Conservation (phyloP, 2,329 filamentous ascomycete species). For the Tolypocladium cylindrosporum region DNA sequence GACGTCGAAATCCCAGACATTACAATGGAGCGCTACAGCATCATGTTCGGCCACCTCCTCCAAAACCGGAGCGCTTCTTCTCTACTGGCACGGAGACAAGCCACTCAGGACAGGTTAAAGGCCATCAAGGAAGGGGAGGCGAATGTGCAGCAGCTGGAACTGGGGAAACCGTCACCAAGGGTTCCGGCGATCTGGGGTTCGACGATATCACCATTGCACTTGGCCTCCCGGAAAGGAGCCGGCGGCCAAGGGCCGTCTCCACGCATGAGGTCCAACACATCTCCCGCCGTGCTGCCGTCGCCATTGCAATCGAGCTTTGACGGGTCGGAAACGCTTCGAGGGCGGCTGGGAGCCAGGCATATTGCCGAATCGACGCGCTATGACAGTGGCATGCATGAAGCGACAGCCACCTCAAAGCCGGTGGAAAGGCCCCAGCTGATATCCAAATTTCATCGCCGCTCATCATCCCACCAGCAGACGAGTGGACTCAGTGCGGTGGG, state of each 20-base stretch:
- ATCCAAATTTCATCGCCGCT: conserved; percentile 8
- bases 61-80: conserved; percentile 27
- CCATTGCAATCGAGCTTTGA: conserved; percentile 28
- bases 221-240: neutral
- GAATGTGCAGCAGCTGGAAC: conserved; percentile 18
- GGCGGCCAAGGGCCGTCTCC: conserved; percentile 21
- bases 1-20: conserved; percentile 72
- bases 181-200: neutral
- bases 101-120: conserved; percentile 47
- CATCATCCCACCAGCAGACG: neutral
- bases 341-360: neutral
- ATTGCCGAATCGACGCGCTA: conserved; percentile 1
- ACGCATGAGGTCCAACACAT: conserved; percentile 42
- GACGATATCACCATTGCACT: conserved; percentile 35
- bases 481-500: neutral
- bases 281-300: conserved; percentile 37
- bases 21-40: conserved; percentile 79
- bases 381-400: neutral
- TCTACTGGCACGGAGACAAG: conserved; percentile 47
- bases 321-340: neutral
- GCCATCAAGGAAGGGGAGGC: conserved; percentile 21
- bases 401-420: neutral
- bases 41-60: conserved; percentile 81
- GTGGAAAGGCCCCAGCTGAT: conserved; percentile 6
- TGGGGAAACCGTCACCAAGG: conserved; percentile 26